Evolutionary conservation across 2,329 filamentous ascomycete species (phyloP), one percentile per base, ranked within the genome.

Genomic region (Alternaria gaisen): DNA sequence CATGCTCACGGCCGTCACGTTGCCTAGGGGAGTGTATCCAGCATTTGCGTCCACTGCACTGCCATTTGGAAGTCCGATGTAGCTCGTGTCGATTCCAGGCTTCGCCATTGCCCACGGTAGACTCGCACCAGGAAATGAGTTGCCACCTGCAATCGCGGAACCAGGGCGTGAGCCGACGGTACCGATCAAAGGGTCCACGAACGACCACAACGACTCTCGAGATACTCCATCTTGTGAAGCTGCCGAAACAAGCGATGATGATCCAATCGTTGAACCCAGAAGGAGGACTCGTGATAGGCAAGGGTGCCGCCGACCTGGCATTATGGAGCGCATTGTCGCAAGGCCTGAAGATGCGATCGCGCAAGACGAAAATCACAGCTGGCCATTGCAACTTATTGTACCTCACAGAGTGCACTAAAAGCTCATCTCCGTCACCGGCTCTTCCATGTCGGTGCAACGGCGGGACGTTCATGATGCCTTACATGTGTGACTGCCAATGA

Each of bases 171-270:
- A 73, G 6, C 79, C 79, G 57, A 80, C 77, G 0, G 79, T 79
- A 12, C 79, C 80, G 16, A 81, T 80, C n/a, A 81, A 71, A n/a
- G 74, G 67, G 50, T 81, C 77, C 18, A 81, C 80, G 8, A 46
- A 46, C 7, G 22, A 18, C 51, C 51, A 50, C 9, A 60, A 43
- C 8, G 43, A 14, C 34, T 41, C 24, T n/a, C n/a, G 53, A 56
- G 34, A 30, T 10, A 5, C 18, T 11, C 10, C 53, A 41, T 40
- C 10, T 5, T 14, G 11, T 3, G 0, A 64, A 41, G 34, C 38
- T 42, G 38, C 38, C 40, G 30, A 44, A n/a, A 16, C 40, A 16
- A 36, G 18, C 18, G 28, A 34, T 36, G 40, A 16, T 9, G 18
- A 24, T 28, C 11, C 40, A 28, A 53, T 4, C 14, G n/a, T 9